phyloP scores from a whole-genome alignment of 1,284 basidiomycete genomes.

The Inonotus obliquus region DNA sequence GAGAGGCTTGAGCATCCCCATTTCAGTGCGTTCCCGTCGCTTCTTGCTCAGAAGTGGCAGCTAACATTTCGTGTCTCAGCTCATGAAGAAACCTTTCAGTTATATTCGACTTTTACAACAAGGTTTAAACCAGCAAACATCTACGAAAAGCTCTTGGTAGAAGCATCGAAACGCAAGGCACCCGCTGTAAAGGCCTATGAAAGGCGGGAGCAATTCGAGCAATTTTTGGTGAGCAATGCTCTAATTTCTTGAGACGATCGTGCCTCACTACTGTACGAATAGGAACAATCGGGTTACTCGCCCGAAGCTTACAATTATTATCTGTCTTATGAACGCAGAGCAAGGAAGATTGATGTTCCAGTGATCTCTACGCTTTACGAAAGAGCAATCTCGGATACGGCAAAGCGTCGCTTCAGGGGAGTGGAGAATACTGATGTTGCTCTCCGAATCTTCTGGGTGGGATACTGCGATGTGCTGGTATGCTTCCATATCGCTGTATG shows the following conservation, averaged over 20 bases:
- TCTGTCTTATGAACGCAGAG: constrained; percentile 56
- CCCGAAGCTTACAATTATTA: constrained; percentile 62
- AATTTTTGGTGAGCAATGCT: constrained; percentile 43
- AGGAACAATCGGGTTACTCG: constrained; percentile 46
- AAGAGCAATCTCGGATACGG: constrained; percentile 71
- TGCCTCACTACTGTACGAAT: constrained; percentile 9
- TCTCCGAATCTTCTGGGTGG: constrained; percentile 31
- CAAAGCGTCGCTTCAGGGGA: constrained; percentile 46
- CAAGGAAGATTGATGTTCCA: constrained; percentile 58
- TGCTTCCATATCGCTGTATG: neutral
- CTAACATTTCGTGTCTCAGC: constrained; percentile 33
- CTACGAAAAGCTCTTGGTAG: constrained; percentile 74
- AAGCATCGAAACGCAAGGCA: constrained; percentile 66
- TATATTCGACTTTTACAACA: constrained; percentile 86
- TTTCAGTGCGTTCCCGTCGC: constrained; percentile 42
- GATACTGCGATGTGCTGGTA: constrained; percentile 7
- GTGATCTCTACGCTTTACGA: constrained; percentile 68
- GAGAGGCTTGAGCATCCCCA: constrained; percentile 65
- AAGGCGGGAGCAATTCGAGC: constrained; percentile 58
- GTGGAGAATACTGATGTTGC: constrained; percentile 52
- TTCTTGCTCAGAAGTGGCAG: neutral
- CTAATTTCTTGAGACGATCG: neutral
- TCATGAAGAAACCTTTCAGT: constrained; percentile 73
- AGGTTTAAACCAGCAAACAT: constrained; percentile 63
- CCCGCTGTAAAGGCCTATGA: constrained; percentile 57